phyloP scores from a whole-genome alignment of 2,329 filamentous ascomycete genomes.

The Aschersonia sp. region DNA sequence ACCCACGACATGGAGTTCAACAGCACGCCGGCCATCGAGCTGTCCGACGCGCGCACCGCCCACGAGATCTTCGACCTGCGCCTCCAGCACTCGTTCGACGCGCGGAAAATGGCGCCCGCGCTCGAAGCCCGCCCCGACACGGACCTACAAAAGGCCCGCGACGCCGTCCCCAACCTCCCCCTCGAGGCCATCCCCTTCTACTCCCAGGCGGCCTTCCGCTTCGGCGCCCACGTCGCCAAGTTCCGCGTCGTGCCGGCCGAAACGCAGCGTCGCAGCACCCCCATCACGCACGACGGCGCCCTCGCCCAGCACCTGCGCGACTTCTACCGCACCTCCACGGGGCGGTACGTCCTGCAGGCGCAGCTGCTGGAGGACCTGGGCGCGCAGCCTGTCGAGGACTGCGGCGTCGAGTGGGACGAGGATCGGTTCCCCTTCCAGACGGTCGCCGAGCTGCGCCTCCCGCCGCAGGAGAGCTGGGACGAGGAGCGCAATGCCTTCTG shows the following conservation, averaged over 20 bases:
- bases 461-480: background rate
- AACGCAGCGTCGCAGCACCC: background rate
- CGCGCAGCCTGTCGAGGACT: background rate
- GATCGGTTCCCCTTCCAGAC: background rate
- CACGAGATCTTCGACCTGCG: background rate
- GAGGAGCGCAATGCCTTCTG: background rate
- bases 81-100: background rate
- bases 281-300: background rate
- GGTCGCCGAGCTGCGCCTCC: background rate
- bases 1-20: background rate
- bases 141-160: background rate
- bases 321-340: background rate
- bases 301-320: background rate
- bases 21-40: background rate
- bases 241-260: background rate
- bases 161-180: background rate
- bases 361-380: background rate
- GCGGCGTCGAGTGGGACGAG: background rate
- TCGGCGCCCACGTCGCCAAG: background rate
- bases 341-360: background rate
- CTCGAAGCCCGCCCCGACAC: background rate
- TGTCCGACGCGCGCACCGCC: background rate
- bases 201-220: background rate
- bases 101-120: background rate
- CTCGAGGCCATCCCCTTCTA: background rate